phyloP scores from a whole-genome alignment of 2,329 filamentous ascomycete species.

The Dactylellina leptospora region DNA sequence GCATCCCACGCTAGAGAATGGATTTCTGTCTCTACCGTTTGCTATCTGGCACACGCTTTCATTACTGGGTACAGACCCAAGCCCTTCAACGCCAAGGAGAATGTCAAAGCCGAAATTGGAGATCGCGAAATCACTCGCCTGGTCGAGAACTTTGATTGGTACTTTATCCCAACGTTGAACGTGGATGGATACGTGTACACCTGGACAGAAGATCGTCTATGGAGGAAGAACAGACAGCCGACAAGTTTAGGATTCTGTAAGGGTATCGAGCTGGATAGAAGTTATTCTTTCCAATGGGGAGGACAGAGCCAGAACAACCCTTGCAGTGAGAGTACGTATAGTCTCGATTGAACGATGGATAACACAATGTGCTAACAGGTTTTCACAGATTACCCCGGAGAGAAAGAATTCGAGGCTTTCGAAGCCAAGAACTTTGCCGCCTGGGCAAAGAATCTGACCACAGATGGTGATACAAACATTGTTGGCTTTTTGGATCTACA shows the following conservation, averaged over 20 bases:
- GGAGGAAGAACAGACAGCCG: constrained; percentile 91
- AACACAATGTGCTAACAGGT: not conserved
- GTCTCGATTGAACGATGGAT: not conserved
- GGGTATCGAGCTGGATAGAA: constrained; percentile 87
- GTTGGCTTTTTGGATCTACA: constrained; percentile 90
- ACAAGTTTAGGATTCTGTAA: constrained; percentile 84
- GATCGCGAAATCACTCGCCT: constrained; percentile 72
- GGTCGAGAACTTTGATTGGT: constrained; percentile 82
- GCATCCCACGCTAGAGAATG: constrained; percentile 95
- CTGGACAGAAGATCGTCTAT: constrained; percentile 89
- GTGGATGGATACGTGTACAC: constrained; percentile 95
- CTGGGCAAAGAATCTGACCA: constrained; percentile 83
- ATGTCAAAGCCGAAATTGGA: constrained; percentile 49
- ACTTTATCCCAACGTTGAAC: constrained; percentile 88
- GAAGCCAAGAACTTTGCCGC: constrained; percentile 78
- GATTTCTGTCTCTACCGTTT: constrained; percentile 92
- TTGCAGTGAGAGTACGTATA: constrained; percentile 76
- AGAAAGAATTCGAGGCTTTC: constrained; percentile 80
- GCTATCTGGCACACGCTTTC: constrained; percentile 87
- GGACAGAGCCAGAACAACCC: constrained; percentile 75
- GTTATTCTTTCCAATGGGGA: constrained; percentile 87
- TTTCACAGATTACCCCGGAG: constrained; percentile 73
- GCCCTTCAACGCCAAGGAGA: constrained; percentile 60
- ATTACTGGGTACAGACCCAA: constrained; percentile 82
- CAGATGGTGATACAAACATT: constrained; percentile 75